Conservation (phyloP, 2,329 filamentous ascomycete genomes). For the Calonectria pauciramosa region DNA sequence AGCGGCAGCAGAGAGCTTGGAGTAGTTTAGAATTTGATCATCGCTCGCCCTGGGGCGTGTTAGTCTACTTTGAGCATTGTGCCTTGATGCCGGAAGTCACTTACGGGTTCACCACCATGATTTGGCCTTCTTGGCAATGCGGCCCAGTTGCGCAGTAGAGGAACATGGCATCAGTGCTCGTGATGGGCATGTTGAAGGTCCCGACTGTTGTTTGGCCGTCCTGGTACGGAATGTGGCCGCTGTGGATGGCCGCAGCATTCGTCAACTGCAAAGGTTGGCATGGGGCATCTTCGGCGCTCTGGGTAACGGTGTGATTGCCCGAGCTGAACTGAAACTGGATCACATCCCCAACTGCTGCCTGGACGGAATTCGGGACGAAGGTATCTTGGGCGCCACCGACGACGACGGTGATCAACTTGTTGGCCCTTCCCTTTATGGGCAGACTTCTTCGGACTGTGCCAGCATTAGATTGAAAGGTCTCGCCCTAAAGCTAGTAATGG, state of each 20-base stretch:
- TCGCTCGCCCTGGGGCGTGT: conserved; percentile 30
- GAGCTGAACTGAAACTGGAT: conserved; percentile 60
- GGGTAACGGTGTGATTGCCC: conserved; percentile 60
- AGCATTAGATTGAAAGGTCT: background rate
- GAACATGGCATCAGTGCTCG: conserved; percentile 60
- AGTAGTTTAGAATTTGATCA: conserved; percentile 35
- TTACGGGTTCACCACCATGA: conserved; percentile 64
- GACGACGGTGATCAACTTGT: conserved; percentile 49
- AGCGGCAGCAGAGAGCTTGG: conserved; percentile 34
- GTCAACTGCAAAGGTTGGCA: conserved; percentile 55
- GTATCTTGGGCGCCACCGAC: conserved; percentile 54
- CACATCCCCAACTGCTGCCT: conserved; percentile 53
- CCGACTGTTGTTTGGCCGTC: conserved; percentile 54
- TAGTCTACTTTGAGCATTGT: background rate
- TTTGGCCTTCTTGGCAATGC: conserved; percentile 65
- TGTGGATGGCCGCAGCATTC: conserved; percentile 52
- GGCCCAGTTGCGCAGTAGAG: conserved; percentile 64
- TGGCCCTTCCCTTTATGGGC: conserved; percentile 31
- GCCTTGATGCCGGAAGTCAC: conserved; percentile 13
- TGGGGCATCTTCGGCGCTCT: conserved; percentile 51
- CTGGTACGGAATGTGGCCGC: conserved; percentile 56
- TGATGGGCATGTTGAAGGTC: conserved; percentile 62
- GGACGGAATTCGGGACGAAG: conserved; percentile 54
- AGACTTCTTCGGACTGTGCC: conserved; percentile 23
- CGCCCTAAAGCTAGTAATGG: background rate